A percentile compares a stretch with the other conserved stretches of the same genome.
Conservation (phyloP, 495 filamentous ascomycete species). For the Penicillium salamii region DNA sequence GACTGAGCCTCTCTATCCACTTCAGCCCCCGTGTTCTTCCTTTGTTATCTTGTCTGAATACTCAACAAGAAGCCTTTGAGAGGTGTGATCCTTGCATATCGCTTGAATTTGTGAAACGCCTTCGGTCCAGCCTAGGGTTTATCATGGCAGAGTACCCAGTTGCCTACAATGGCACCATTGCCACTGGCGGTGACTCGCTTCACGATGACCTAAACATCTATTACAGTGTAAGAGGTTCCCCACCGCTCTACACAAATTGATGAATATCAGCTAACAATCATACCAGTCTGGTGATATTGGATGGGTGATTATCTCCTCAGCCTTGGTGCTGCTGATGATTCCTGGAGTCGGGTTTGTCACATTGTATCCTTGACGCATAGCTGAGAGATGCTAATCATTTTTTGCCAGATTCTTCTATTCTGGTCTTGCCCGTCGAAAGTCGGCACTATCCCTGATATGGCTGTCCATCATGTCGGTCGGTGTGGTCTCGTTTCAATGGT, state of each 20-base stretch:
- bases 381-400: conserved; percentile 4
- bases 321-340: conserved; percentile 95
- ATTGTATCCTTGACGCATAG: not conserved
- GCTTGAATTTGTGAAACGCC: conserved; percentile 4
- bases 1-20: conserved; percentile 1
- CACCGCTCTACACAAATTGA: no score
- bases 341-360: conserved; percentile 76
- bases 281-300: conserved; percentile 82
- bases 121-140: conserved; percentile 6
- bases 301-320: conserved; percentile 85
- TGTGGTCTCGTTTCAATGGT: conserved; percentile 94
- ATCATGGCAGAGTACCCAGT: conserved; percentile 40
- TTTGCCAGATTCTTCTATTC: conserved; percentile 87
- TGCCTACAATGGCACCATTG: conserved; percentile 62
- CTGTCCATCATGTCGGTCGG: conserved; percentile 94
- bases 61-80: not conserved
- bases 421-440: conserved; percentile 94
- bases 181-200: conserved; percentile 73
- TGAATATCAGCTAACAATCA: conserved; percentile 12
- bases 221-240: conserved; percentile 64
- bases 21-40: no score
- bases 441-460: conserved; percentile 91
- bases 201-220: conserved; percentile 73
- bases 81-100: not conserved
- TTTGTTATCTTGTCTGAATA: not conserved